Base-by-base conservation (phyloP, 2,329 filamentous ascomycete species). In the Trichoderma koningiopsis region DNA sequence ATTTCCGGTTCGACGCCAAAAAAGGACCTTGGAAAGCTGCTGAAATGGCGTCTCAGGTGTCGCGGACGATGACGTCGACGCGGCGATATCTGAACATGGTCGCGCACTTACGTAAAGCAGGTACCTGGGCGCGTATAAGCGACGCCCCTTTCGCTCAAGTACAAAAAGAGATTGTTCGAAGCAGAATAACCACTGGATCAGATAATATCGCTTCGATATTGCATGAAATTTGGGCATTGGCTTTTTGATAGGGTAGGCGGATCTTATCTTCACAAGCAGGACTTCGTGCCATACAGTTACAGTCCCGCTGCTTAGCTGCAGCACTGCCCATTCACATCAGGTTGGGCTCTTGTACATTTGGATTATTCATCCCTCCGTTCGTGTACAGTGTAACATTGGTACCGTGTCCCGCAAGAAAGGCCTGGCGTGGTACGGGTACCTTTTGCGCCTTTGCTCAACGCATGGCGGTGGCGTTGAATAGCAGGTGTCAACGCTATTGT, bases 51-150 rank as follows among this genome's bases (percentile, higher is more conserved):
- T 33, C 52, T 55, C n/a, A 57, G 53, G 63, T 27, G 53, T 66
- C 63, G 63, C 55, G 6, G 55, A 52, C 55, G 63, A 66, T 66
- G 63, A 66, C 63, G 63, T 66, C 55, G 63, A 49, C 63, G 22
- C n/a, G 19, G 52, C 61, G 27, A 31, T 40, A 29, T 31, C 31
- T 56, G 24, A 11, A 53, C 22, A 29, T 27, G 16, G 43, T 14
- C 33, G 33, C 33, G 33, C 33, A 35, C 33, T 35, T 47, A 22
- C 47, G n/a, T 16, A 24, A 33, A 27, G 27, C 27, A 27, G 27
- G 58, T 60, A 47, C 37, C 43, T 53, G 53, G 55, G 11, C 6
- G 24, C 10, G 55, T n/a, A 24, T 61, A 40, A 49, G n/a, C 35
- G 29, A 37, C 19, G 3, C 27, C 56, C 65, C 55, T 58, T 52